These are phyloP conservation scores for Leishmania tropica DNA, from an alignment of 208 protist species.

Conservation along the genomic window DNA sequence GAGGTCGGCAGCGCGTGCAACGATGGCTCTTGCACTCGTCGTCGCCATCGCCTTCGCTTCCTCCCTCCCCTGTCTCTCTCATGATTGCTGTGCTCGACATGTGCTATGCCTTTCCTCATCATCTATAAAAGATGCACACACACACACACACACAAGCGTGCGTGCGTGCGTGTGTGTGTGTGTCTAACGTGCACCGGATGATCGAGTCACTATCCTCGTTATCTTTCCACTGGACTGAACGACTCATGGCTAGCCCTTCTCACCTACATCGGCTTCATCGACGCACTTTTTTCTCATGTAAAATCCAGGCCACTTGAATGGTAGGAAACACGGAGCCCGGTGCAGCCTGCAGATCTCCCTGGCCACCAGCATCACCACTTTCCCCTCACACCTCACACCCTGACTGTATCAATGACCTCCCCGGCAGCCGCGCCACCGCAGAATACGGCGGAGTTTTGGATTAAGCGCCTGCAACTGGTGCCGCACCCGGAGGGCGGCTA, in stretches of 20 bases:
- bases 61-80: neutral
- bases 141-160: no score
- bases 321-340: no score
- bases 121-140: no score
- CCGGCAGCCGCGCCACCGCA: neutral
- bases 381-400: neutral
- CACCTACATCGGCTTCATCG: neutral
- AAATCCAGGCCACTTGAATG: no score
- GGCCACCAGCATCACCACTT: neutral
- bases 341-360: neutral
- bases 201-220: neutral
- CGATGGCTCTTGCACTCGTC: neutral
- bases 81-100: neutral
- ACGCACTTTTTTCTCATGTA: no score
- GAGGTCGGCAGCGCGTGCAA: no score
- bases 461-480: conserved; percentile 39
- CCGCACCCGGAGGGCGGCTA: conserved; percentile 56
- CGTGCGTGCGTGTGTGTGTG: no score
- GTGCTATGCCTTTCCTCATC: no score
- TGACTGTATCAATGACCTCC: neutral
- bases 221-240: neutral
- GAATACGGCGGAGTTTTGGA: conserved; percentile 36
- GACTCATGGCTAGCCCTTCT: neutral
- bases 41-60: neutral
- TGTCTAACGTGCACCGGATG: neutral